Conservation (phyloP, 257 asterid genomes). For the Euphrasia confusa region DNA sequence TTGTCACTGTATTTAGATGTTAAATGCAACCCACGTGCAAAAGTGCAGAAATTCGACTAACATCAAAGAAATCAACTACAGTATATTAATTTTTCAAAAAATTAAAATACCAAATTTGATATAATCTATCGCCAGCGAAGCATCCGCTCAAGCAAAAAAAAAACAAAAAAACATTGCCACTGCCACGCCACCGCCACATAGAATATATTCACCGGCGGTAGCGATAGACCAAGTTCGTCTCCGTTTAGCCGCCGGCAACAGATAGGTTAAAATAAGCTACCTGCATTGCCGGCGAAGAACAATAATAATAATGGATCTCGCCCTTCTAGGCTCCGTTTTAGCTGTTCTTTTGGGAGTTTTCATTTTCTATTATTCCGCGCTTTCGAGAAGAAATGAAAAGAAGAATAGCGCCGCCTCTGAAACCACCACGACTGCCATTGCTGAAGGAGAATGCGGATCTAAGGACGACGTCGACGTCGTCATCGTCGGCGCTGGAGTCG, state of each 20-base stretch:
- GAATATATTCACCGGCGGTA: constrained; percentile 1
- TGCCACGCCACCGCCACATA: background rate
- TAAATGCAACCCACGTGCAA: too few relatives aligned
- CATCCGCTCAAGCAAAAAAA: too few relatives aligned
- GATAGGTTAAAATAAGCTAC: constrained; percentile 13
- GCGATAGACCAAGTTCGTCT: background rate
- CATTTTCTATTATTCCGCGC: constrained; percentile 25
- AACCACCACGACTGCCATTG: constrained; percentile 38
- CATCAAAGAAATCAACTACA: too few relatives aligned
- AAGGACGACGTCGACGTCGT: constrained; percentile 29
- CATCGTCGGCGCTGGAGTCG: constrained; percentile 41
- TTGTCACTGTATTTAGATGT: too few relatives aligned
- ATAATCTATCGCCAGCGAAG: too few relatives aligned
- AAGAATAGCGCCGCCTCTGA: constrained; percentile 7
- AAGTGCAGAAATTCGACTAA: too few relatives aligned
- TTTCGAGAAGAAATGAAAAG: constrained; percentile 20
- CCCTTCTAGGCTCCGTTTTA: constrained; percentile 36
- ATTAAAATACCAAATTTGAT: too few relatives aligned
- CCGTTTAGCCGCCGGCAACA: constrained; percentile 9
- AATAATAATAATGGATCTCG: constrained; percentile 36
- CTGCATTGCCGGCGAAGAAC: constrained; percentile 39
- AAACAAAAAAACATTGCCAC: too few relatives aligned
- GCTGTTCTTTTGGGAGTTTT: constrained; percentile 40
- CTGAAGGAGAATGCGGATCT: constrained; percentile 48
- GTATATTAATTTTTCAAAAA: too few relatives aligned